A percentile compares a stretch with the other conserved stretches of the same genome.
phyloP scores from a whole-genome alignment of 73 alveolate genomes.

The Durusdinium trenchii region DNA sequence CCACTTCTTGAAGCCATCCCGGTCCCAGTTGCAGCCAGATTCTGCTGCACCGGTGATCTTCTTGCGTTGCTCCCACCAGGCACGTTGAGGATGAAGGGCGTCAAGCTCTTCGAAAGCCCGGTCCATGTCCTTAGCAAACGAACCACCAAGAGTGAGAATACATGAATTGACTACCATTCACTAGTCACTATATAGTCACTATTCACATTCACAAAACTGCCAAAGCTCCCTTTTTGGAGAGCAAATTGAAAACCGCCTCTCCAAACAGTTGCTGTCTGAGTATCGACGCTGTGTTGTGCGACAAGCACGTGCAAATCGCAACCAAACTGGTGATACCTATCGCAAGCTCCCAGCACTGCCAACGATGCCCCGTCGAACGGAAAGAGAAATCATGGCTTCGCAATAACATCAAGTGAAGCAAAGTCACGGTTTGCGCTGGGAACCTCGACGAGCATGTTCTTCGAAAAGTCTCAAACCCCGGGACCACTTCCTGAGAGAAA shows the following conservation, averaged over 20 bases:
- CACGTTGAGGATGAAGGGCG: background rate
- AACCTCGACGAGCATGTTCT: slow-evolving; percentile 69
- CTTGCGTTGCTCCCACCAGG: slow-evolving; percentile 19
- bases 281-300: slow-evolving; percentile 42
- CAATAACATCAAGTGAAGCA: background rate
- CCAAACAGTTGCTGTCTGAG: background rate
- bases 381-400: background rate
- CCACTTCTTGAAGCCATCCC: slow-evolving; percentile 73
- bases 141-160: background rate
- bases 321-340: slow-evolving; percentile 80
- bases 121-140: slow-evolving; percentile 11
- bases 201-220: background rate
- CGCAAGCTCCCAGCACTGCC: background rate
- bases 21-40: slow-evolving; percentile 93
- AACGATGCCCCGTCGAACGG: background rate
- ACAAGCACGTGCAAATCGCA: slow-evolving; percentile 89
- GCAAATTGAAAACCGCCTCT: background rate
- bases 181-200: background rate
- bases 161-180: background rate
- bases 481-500: slow-evolving; percentile 65
- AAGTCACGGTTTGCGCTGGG: background rate
- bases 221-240: background rate
- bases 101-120: background rate
- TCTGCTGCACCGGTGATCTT: slow-evolving; percentile 63
- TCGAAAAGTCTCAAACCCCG: slow-evolving; percentile 91